Percentiles rank a stretch among this genome's conserved stretches.
Conservation (phyloP, 371 early-diverging fungal genomes). For the Lichtheimia ramosa region DNA sequence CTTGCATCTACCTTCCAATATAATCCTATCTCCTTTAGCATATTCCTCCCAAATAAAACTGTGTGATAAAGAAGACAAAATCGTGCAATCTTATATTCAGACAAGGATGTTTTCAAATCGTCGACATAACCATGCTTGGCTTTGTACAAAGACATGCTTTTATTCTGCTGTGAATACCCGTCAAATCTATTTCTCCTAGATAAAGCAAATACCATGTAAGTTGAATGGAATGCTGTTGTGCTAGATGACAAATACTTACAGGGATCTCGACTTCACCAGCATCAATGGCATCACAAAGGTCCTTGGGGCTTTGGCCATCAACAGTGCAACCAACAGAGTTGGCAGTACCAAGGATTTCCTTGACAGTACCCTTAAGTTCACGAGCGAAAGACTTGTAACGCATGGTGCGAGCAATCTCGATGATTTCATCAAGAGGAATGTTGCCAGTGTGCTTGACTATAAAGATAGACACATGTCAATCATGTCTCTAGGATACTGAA, state of each 20-base stretch:
- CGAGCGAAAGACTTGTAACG: conserved; percentile 89
- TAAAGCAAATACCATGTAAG: too few relatives aligned
- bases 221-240: too few relatives aligned
- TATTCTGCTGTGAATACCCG: too few relatives aligned
- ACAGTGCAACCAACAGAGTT: conserved; percentile 94
- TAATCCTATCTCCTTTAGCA: too few relatives aligned
- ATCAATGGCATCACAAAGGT: conserved; percentile 46
- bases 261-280: conserved; percentile 83
- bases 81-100: too few relatives aligned
- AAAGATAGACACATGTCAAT: not conserved
- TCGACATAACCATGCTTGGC: too few relatives aligned
- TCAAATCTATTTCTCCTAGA: too few relatives aligned
- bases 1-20: too few relatives aligned
- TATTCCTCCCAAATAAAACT: too few relatives aligned
- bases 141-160: too few relatives aligned
- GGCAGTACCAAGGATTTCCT: conserved; percentile 98
- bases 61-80: too few relatives aligned
- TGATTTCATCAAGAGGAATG: conserved; percentile 88
- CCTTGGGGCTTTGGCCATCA: conserved; percentile 51
- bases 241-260: conserved; percentile 14
- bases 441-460: conserved; percentile 91
- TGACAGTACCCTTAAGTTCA: conserved; percentile 91
- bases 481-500: not conserved
- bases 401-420: conserved; percentile 97
- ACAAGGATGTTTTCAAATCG: too few relatives aligned